These are phyloP conservation scores for Cyathus striatus DNA, from an alignment of 768 basidiomycete genomes.

Conservation along the genomic window DNA sequence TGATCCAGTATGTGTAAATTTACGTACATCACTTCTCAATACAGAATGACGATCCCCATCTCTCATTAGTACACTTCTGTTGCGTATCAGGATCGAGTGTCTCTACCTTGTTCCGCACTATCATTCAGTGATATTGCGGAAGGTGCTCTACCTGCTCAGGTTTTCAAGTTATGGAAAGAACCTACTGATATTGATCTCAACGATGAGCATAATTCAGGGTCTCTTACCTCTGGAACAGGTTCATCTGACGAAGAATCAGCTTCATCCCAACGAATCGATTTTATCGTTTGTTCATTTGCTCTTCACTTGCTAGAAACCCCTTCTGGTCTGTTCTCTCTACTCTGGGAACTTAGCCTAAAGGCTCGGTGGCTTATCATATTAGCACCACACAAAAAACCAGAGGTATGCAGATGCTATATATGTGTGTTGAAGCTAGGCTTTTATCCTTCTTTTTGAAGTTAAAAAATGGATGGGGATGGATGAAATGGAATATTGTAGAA, in stretches of 20 bases:
- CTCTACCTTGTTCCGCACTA: conserved; percentile 47
- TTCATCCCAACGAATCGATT: conserved; percentile 33
- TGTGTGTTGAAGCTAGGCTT: not conserved
- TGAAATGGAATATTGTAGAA: conserved; percentile 49
- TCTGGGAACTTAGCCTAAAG: conserved; percentile 61
- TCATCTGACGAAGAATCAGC: conserved; percentile 7
- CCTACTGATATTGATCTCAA: conserved; percentile 2
- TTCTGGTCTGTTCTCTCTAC: conserved; percentile 58
- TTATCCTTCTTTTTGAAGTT: conserved; percentile 30
- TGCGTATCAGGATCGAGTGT: conserved; percentile 53
- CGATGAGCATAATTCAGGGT: too few relatives aligned
- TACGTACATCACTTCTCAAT: not conserved
- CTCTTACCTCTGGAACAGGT: too few relatives aligned
- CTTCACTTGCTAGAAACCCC: conserved; percentile 61
- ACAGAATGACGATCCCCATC: not conserved
- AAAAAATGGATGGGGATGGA: conserved; percentile 65
- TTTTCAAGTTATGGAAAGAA: conserved; percentile 10
- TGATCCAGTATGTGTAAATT: conserved; percentile 43
- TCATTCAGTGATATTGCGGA: conserved; percentile 62
- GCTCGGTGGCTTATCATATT: conserved; percentile 62
- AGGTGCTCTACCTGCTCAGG: conserved; percentile 40
- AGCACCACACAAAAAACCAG: conserved; percentile 75
- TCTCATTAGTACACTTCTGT: conserved; percentile 48
- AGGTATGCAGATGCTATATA: conserved; percentile 31
- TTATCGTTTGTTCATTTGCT: conserved; percentile 72